Percentiles rank a stretch among this genome's conserved stretches.
These are phyloP conservation scores for Pseudogymnoascus sp. DNA, from an alignment of 2,329 filamentous ascomycete species.

Conservation along the genomic window DNA sequence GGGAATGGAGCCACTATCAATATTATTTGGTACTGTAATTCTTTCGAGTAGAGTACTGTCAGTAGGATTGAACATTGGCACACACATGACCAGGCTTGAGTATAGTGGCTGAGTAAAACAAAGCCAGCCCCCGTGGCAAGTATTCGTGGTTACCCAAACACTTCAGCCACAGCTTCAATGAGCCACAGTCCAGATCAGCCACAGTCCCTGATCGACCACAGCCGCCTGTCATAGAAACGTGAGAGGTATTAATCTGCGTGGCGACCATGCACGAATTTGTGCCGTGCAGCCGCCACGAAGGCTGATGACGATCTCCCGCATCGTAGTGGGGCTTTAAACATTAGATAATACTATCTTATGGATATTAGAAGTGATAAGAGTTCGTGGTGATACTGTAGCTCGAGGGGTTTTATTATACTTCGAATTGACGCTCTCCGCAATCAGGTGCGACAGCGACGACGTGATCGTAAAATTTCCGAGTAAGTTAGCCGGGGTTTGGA, in stretches of 20 bases:
- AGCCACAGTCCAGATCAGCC: neutral
- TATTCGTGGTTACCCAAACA: too few species aligned
- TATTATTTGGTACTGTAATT: too few species aligned
- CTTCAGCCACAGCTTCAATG: neutral
- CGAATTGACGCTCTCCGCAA: too few species aligned
- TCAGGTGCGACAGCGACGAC: too few species aligned
- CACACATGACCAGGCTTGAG: neutral
- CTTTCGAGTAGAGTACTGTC: too few species aligned
- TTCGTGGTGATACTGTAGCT: slow-evolving; percentile 19
- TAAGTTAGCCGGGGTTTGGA: too few species aligned
- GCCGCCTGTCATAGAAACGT: neutral
- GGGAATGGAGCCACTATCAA: too few species aligned
- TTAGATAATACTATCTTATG: slow-evolving; percentile 20
- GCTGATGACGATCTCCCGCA: slow-evolving; percentile 5
- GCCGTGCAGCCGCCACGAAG: slow-evolving; percentile 9
- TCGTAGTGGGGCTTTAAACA: slow-evolving; percentile 16
- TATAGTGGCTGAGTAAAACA: neutral
- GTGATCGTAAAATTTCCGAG: too few species aligned
- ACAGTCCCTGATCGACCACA: neutral
- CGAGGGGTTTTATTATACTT: too few species aligned
- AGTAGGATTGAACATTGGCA: too few species aligned
- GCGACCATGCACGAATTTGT: slow-evolving; percentile 3
- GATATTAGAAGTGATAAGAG: slow-evolving; percentile 21
- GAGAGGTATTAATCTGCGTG: slow-evolving; percentile 8
- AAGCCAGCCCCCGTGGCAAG: neutral